Percentiles rank a stretch among this genome's conserved stretches.
phyloP scores from a whole-genome alignment of 2,329 filamentous ascomycete species.

The Aspergillus candidus region DNA sequence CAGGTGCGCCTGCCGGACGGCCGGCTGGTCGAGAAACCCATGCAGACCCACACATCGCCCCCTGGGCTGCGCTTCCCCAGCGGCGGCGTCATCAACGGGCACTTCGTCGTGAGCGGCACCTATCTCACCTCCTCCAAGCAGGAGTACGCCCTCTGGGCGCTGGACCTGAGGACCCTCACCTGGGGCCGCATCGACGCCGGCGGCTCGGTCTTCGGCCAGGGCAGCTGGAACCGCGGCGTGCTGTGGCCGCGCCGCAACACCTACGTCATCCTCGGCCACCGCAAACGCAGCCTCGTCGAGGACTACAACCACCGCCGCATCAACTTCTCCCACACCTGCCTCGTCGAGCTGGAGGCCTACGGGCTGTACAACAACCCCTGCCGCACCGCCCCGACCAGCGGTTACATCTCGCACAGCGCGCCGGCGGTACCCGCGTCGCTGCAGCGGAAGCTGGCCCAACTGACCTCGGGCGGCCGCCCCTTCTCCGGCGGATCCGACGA shows the following conservation, averaged over 20 bases:
- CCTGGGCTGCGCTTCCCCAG: conserved; percentile 93
- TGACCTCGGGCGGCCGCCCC: conserved; percentile 66
- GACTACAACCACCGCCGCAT: conserved; percentile 98
- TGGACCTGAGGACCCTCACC: conserved; percentile 79
- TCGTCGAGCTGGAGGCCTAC: conserved; percentile 95
- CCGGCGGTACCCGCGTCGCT: conserved; percentile 54
- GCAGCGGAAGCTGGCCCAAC: conserved; percentile 44
- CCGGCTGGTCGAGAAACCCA: conserved; percentile 74
- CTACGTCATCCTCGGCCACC: conserved; percentile 91
- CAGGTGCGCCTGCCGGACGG: conserved; percentile 84
- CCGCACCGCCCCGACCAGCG: conserved; percentile 68
- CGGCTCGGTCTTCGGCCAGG: conserved; percentile 88
- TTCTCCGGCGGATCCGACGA: conserved; percentile 76
- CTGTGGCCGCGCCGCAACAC: conserved; percentile 90
- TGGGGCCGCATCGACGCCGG: conserved; percentile 97
- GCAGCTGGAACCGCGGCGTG: conserved; percentile 94
- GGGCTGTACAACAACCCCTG: conserved; percentile 95
- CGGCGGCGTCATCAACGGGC: conserved; percentile 87
- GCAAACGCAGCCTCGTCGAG: conserved; percentile 87
- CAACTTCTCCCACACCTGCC: conserved; percentile 94
- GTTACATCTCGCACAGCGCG: conserved; percentile 77
- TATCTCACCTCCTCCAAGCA: conserved; percentile 97
- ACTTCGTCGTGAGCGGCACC: conserved; percentile 95
- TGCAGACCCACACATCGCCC: conserved; percentile 75
- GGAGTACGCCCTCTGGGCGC: conserved; percentile 93